Percentiles rank a stretch among this genome's conserved stretches.
phyloP scores from a whole-genome alignment of 1,284 basidiomycete genomes.

The Gyrodon tennesseensis region DNA sequence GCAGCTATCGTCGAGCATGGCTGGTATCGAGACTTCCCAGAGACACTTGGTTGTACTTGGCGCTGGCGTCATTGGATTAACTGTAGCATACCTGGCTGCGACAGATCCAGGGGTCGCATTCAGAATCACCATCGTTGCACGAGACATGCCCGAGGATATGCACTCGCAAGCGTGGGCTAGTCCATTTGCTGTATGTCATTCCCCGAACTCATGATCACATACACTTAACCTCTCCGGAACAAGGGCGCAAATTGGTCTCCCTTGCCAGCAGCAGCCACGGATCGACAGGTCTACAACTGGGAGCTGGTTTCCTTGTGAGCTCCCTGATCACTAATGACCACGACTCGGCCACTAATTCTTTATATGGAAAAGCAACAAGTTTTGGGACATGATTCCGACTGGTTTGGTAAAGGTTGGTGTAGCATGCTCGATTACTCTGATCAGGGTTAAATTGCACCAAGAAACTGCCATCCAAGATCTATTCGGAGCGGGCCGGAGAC shows the following conservation, averaged over 20 bases:
- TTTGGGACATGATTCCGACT: slow-evolving; percentile 53
- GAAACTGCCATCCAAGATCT: slow-evolving; percentile 51
- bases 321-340: neutral
- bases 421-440: slow-evolving; percentile 22
- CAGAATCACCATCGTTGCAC: slow-evolving; percentile 61
- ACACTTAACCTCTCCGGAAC: neutral
- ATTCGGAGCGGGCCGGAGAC: slow-evolving; percentile 40
- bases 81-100: slow-evolving; percentile 48
- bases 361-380: slow-evolving; percentile 46
- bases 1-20: slow-evolving; percentile 23
- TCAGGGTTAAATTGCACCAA: slow-evolving; percentile 34
- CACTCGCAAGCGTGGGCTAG: slow-evolving; percentile 62
- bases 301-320: slow-evolving; percentile 53
- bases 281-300: slow-evolving; percentile 45
- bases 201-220: neutral
- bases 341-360: slow-evolving; percentile 7
- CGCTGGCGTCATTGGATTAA: slow-evolving; percentile 55
- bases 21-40: slow-evolving; percentile 16
- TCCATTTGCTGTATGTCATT: slow-evolving; percentile 64
- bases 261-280: slow-evolving; percentile 53
- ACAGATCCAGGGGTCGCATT: slow-evolving; percentile 39
- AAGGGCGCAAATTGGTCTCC: slow-evolving; percentile 71
- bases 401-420: slow-evolving; percentile 49
- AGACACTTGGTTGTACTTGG: slow-evolving; percentile 52
- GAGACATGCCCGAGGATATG: slow-evolving; percentile 65